Base-by-base conservation (phyloP, 176 grass and related monocot genomes). In the Triticum urartu region DNA sequence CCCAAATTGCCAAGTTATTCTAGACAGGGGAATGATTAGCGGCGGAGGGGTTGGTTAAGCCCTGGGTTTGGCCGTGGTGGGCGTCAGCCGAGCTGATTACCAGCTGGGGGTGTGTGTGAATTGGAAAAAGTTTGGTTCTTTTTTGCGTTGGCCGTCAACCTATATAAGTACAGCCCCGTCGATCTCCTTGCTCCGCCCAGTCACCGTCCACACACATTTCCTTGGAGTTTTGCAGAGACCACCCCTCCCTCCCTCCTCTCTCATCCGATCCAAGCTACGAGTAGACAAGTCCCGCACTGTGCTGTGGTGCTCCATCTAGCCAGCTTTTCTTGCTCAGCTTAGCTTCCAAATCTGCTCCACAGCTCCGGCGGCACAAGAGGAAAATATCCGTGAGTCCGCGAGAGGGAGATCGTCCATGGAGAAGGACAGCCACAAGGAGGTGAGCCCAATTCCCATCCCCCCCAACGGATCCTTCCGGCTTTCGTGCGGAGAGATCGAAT, bases 371-470 rank as follows among this genome's bases (percentile, higher is more conserved):
- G 47, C 71, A 6, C n/a, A 0, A 56, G 17, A 1, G 33, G 17
- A 32, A 52, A 52, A 52, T 26, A 30, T 4, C 38, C 67, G 14
- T 3, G 18, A 4, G 13, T 3, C 47, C 1, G 11, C 21, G 11
- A 64, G 36, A 82, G 75, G 35, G 5, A 36, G 36, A 80, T 85
- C 82, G 38, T 71, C 78, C 74, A 96, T 94, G 94, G 94, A 96
- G 79, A 93, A 89, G 94, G 94, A 96, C 63, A 91, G 84, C 86
- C 47, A 77, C 17, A 96, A 88, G 81, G 89, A 92, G 94, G 94
- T 96, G 62, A 62, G 39, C 11, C 2, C 58, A 9, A 38, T 84
- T 74, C 12, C 85, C 48, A 12, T 24, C 33, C 60, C 88, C 64
- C 18, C 30, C 48, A 6, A 7, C 35, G 14, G 0, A 71, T 48